These are phyloP conservation scores for Citeromyces matritensis DNA, from an alignment of 805 yeast genomes.

Conservation along the genomic window DNA sequence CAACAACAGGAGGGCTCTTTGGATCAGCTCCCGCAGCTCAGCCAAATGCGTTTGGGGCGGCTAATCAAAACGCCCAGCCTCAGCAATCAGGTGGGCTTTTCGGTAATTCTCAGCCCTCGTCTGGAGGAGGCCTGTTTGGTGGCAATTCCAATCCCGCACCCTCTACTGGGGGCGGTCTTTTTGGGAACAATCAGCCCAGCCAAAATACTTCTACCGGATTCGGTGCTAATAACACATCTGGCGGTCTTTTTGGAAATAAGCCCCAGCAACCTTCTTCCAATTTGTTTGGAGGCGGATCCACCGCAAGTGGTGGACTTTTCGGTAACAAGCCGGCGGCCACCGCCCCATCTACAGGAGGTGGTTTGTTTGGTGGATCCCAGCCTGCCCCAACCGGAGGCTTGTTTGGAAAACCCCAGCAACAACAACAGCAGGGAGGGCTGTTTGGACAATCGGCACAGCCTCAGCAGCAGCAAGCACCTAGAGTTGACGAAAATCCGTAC, in stretches of 20 bases:
- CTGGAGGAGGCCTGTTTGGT: conserved; percentile 3
- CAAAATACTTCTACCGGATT: conserved; percentile 4
- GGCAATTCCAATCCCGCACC: neutral
- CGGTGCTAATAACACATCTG: conserved; percentile 10
- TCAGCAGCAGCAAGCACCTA: conserved; percentile 8
- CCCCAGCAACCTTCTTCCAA: conserved; percentile 1
- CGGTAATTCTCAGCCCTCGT: conserved; percentile 10
- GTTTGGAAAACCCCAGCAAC: conserved; percentile 15
- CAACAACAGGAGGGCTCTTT: conserved; percentile 19
- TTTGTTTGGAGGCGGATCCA: conserved; percentile 2
- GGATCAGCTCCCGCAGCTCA: conserved; percentile 11
- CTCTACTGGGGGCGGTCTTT: conserved; percentile 20
- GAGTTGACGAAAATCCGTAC: conserved; percentile 49
- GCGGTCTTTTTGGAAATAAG: conserved; percentile 23
- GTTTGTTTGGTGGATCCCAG: conserved; percentile 7
- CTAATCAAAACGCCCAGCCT: conserved; percentile 7
- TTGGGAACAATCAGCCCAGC: conserved; percentile 15
- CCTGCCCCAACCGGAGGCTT: conserved; percentile 10
- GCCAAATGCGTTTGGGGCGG: neutral
- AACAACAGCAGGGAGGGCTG: conserved; percentile 7
- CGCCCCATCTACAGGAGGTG: conserved; percentile 4
- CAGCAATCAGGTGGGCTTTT: conserved; percentile 21
- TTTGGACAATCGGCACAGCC: conserved; percentile 3
- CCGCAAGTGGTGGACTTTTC: conserved; percentile 11
- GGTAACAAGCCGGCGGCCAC: conserved; percentile 2